A percentile compares a stretch with the other conserved stretches of the same genome.
Conservation (phyloP, 352 stramenopile genomes). For the Peronospora tabacina region DNA sequence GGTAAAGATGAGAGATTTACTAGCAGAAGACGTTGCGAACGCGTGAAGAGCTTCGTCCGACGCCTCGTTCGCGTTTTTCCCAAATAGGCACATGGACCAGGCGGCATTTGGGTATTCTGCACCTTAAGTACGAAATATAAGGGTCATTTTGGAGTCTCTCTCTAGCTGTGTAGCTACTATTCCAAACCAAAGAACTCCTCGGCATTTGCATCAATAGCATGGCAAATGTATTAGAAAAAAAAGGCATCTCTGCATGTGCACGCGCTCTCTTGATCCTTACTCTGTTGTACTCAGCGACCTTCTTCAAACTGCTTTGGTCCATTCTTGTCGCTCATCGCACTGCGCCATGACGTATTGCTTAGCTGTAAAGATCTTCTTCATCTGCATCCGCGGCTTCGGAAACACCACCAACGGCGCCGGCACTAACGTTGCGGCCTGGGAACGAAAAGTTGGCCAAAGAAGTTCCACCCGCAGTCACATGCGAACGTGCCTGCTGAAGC, state of each 20-base stretch:
- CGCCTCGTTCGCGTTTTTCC: not conserved
- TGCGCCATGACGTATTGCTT: conserved; percentile 27
- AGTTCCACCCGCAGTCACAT: conserved; percentile 88
- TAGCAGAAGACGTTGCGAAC: not conserved
- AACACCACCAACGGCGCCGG: conserved; percentile 33
- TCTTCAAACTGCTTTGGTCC: conserved; percentile 9
- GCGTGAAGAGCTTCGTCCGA: not conserved
- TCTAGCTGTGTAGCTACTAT: not conserved
- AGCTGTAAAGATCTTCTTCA: conserved; percentile 98
- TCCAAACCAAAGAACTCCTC: not conserved
- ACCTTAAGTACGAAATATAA: not conserved
- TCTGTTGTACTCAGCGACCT: not conserved
- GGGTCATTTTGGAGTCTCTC: not conserved
- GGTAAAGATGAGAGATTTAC: not conserved
- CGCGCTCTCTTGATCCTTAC: not conserved
- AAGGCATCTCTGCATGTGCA: not conserved
- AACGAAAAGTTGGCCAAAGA: conserved; percentile 97
- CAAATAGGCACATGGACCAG: too few species aligned
- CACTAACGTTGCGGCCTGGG: conserved; percentile 62
- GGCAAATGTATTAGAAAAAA: not conserved
- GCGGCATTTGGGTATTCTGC: too few species aligned
- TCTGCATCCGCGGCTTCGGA: conserved; percentile 87
- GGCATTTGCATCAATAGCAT: not conserved
- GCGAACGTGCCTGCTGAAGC: conserved; percentile 93
- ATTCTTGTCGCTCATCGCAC: conserved; percentile 9